Evolutionary conservation across 2,329 filamentous ascomycete species (phyloP).

Genomic region (Sclerotinia subarctica): DNA sequence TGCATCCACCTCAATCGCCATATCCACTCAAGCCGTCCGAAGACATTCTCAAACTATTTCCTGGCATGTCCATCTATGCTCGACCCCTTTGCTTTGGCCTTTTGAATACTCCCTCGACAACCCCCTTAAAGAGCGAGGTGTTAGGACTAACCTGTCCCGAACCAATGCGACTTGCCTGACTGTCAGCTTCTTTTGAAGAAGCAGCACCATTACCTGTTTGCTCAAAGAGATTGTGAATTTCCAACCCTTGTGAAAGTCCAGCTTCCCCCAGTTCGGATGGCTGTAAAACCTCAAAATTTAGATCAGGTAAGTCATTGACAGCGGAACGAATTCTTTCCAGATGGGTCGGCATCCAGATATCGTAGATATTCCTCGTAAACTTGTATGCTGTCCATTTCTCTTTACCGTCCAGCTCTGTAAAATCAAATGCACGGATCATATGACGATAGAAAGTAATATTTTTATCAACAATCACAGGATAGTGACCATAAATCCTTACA

Average conservation of each 20-base stretch:
- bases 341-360: conserved; percentile 36
- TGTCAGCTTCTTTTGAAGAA: too few species aligned
- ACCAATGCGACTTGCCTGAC: too few species aligned
- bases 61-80: too few species aligned
- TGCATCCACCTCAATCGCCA: too few species aligned
- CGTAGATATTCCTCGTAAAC: conserved; percentile 36
- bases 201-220: too few species aligned
- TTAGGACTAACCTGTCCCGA: too few species aligned
- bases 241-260: background rate
- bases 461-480: conserved; percentile 29
- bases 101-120: too few species aligned
- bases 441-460: conserved; percentile 35
- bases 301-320: background rate
- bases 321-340: conserved; percentile 34
- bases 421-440: conserved; percentile 33
- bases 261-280: background rate
- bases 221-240: too few species aligned
- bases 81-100: too few species aligned
- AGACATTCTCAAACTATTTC: too few species aligned
- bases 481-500: conserved; percentile 39
- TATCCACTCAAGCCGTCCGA: too few species aligned
- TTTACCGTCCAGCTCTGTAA: conserved; percentile 31
- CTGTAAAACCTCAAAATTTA: background rate
- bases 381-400: conserved; percentile 34
- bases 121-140: too few species aligned